Base-by-base conservation (phyloP, 2,329 filamentous ascomycete species). In the Decorospora gaudefroyi region DNA sequence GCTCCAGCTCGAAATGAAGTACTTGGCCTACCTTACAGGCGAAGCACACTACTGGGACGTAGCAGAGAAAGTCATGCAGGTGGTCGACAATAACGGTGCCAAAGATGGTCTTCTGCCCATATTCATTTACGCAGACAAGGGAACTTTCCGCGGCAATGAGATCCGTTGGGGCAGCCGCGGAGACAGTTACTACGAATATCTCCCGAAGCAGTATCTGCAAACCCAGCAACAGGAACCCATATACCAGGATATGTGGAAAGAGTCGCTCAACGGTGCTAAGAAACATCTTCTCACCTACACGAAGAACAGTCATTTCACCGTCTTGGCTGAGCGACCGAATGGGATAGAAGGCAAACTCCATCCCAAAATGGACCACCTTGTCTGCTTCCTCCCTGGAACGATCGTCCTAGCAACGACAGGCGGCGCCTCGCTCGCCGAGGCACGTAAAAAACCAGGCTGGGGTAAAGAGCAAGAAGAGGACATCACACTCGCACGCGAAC, bases 181-280 rank as follows among this genome's bases (percentile, higher is more conserved):
- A 31, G 93, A 99, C 74, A 96, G 91, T 33, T 99, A 97, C 74
- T 99, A 99, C 73, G 80, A 99, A 73, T 99, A 99, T 69, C 82
- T 99, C 36, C 95, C 97, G 76, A 99, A 99, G 75, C 93, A 99
- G 70, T 97, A 95, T 67, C 78, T 96, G 13, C 93, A 99, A 71
- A 99, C 93, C 9, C 88, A 88, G 43, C 84, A 87, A 67, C 79
- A 91, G 63, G 92, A 99, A 68, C 78, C 84, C 0, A 74, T 97
- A 11, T 99, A 99, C 71, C 78, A 85, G 54, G 88, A 93, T 10
- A 88, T 99, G 84, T 99, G 95, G 91, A 80, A 92, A 26, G 87
- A 99, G 67, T 80, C 90, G 10, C 76, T 99, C 31, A 77, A 76
- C 11, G 93, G 92, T 35, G 85, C 97, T 43, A 90, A 92, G 62